Evolutionary conservation across 495 filamentous ascomycete genomes (phyloP).

Genomic region (Usnea hakonensis): DNA sequence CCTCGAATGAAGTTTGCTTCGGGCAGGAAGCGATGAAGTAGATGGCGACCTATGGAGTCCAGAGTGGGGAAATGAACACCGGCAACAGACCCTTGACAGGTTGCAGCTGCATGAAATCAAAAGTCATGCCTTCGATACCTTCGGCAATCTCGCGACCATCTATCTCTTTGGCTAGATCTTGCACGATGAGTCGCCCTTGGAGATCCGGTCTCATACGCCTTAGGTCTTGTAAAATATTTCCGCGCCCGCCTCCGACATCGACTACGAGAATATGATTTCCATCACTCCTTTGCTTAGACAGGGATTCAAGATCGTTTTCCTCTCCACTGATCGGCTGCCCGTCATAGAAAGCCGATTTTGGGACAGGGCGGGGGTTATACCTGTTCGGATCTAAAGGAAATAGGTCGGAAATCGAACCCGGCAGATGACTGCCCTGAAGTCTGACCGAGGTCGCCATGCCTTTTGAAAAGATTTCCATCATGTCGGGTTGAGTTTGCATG

Average conservation of each 20-base stretch:
- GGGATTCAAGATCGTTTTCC: background rate
- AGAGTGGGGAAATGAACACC: background rate
- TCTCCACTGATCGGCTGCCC: too few relatives aligned
- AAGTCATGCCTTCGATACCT: conserved; percentile 20
- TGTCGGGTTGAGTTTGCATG: background rate
- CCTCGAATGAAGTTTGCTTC: too few relatives aligned
- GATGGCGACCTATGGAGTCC: background rate
- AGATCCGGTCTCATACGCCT: background rate
- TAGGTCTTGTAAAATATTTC: background rate
- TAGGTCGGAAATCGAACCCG: background rate
- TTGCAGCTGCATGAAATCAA: conserved; percentile 28
- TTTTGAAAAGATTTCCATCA: background rate
- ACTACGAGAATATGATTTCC: background rate
- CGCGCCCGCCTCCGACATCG: background rate
- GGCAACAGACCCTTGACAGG: conserved; percentile 28
- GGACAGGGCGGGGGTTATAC: too few relatives aligned
- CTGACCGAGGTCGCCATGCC: background rate
- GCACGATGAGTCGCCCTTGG: background rate
- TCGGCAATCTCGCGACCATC: background rate
- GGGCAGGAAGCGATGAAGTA: background rate
- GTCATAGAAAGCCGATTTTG: background rate
- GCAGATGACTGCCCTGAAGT: background rate
- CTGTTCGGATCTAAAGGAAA: too few relatives aligned
- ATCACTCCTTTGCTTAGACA: too few relatives aligned
- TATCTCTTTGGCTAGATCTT: conserved; percentile 5